Percentiles rank a stretch among this genome's conserved stretches.
phyloP scores from a whole-genome alignment of 352 stramenopile genomes.

The Phytophthora quininea region DNA sequence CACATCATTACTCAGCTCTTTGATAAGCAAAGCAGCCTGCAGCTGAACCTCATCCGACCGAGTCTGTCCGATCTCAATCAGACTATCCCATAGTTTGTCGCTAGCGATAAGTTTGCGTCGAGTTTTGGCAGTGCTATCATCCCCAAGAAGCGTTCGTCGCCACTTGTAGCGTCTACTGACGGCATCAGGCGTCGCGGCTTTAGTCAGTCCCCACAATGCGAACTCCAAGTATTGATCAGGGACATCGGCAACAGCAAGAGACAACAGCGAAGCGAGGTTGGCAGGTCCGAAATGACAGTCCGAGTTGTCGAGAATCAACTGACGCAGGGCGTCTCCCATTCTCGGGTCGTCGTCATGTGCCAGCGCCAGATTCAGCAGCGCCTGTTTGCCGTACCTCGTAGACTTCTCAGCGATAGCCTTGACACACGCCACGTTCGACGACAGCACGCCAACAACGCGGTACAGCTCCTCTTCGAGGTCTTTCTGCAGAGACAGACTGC shows the following conservation, averaged over 20 bases:
- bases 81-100: conserved; percentile 53
- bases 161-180: conserved; percentile 53
- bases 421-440: conserved; percentile 60
- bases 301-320: conserved; percentile 42
- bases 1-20: conserved; percentile 48
- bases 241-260: conserved; percentile 59
- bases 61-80: conserved; percentile 31
- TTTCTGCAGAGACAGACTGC: conserved; percentile 36
- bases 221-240: conserved; percentile 74
- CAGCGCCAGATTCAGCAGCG: conserved; percentile 62
- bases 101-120: conserved; percentile 57
- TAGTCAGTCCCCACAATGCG: conserved; percentile 66
- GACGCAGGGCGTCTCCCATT: conserved; percentile 58
- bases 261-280: conserved; percentile 70
- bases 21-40: conserved; percentile 49
- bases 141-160: conserved; percentile 65
- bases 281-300: conserved; percentile 62
- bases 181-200: conserved; percentile 44
- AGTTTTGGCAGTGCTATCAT: conserved; percentile 59
- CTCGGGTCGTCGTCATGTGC: conserved; percentile 60
- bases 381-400: conserved; percentile 75
- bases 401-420: conserved; percentile 60
- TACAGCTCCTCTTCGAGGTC: conserved; percentile 60
- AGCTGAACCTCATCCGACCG: conserved; percentile 45
- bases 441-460: conserved; percentile 51